These are phyloP conservation scores for Cenococcum geophilum DNA, from an alignment of 495 filamentous ascomycete genomes.

Conservation along the genomic window DNA sequence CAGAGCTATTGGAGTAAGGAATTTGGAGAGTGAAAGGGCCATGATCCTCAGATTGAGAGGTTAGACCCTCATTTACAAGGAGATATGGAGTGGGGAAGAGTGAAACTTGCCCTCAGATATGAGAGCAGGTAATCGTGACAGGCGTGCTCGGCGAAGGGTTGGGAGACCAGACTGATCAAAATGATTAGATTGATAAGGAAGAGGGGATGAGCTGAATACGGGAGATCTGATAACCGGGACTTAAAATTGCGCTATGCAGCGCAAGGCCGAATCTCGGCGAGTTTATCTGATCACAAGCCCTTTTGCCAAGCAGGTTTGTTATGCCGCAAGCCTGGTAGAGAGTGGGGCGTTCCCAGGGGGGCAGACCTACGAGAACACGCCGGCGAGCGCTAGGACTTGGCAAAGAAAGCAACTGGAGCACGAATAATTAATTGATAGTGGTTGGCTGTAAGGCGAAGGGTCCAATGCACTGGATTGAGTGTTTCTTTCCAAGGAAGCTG, in stretches of 20 bases:
- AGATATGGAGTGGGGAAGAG: background rate
- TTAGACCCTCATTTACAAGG: background rate
- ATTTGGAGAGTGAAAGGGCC: slow-evolving; percentile 40
- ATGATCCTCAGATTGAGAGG: slow-evolving; percentile 20
- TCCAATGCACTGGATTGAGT: too few species aligned
- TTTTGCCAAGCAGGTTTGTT: background rate
- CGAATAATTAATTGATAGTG: too few species aligned
- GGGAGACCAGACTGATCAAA: slow-evolving; percentile 7
- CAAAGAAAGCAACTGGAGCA: too few species aligned
- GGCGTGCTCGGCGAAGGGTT: background rate
- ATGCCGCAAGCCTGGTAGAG: background rate
- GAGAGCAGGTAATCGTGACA: background rate
- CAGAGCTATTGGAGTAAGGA: slow-evolving; percentile 34
- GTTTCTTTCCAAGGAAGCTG: too few species aligned
- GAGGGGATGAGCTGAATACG: slow-evolving; percentile 7
- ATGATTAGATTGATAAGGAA: slow-evolving; percentile 25
- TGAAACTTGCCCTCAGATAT: background rate
- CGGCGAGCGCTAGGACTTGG: too few species aligned
- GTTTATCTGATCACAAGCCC: slow-evolving; percentile 16
- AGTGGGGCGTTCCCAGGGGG: background rate
- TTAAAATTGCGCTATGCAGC: background rate
- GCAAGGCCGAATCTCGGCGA: slow-evolving; percentile 13
- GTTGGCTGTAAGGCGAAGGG: too few species aligned
- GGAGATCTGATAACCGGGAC: slow-evolving; percentile 6
- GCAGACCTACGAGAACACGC: background rate